These are phyloP conservation scores for Eucalyptus shirleyi DNA, from an alignment of 345 rosid genomes.

Conservation along the genomic window DNA sequence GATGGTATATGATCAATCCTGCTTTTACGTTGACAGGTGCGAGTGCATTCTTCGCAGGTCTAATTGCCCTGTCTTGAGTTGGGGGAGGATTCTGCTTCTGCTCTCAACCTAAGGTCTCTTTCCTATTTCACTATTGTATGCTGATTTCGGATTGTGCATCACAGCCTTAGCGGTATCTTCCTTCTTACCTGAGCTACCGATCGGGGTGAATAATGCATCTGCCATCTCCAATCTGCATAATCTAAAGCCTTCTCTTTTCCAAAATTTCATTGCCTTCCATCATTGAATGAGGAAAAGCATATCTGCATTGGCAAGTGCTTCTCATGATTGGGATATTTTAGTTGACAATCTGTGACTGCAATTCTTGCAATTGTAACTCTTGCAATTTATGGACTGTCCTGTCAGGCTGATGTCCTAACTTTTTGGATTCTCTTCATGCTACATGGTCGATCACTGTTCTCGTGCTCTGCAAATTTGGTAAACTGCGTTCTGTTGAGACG, in stretches of 20 bases:
- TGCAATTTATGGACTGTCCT: not conserved
- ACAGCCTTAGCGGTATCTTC: not conserved
- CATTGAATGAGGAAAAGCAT: not conserved
- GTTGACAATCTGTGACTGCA: not conserved
- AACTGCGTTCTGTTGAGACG: not conserved
- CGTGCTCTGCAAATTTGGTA: not conserved
- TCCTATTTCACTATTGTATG: not conserved
- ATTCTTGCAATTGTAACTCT: not conserved
- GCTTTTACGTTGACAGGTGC: not conserved
- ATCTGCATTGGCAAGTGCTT: not conserved
- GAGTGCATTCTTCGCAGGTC: not conserved
- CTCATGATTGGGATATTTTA: not conserved
- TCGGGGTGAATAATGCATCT: not conserved
- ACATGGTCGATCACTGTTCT: not conserved
- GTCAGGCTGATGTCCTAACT: not conserved
- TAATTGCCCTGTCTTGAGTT: not conserved
- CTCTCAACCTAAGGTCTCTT: not conserved
- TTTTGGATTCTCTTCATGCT: not conserved
- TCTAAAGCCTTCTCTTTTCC: not conserved
- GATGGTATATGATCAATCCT: not conserved
- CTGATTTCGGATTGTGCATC: not conserved
- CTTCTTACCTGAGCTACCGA: not conserved
- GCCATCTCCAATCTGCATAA: not conserved
- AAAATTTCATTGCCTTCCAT: not conserved
- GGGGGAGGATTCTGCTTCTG: not conserved